A percentile compares a stretch with the other conserved stretches of the same genome.
phyloP scores from a whole-genome alignment of 768 basidiomycete species.

The Royoungia palumana region DNA sequence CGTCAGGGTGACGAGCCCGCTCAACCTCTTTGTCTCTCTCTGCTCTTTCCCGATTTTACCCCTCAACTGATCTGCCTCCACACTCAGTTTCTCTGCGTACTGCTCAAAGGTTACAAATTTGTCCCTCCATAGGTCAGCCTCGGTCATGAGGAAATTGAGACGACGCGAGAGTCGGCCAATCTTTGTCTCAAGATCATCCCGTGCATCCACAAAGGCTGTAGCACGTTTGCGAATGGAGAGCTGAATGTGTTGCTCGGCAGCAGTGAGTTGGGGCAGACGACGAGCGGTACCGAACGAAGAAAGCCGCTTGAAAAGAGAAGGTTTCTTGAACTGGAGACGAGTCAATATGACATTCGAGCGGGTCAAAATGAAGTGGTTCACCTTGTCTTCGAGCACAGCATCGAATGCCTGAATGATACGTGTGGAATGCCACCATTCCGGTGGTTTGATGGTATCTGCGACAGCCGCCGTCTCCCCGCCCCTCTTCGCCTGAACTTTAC shows the following conservation, averaged over 20 bases:
- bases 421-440: slow-evolving; percentile 93
- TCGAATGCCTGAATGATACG: slow-evolving; percentile 91
- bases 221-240: slow-evolving; percentile 88
- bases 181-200: slow-evolving; percentile 92
- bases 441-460: slow-evolving; percentile 86
- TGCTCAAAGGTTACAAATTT: slow-evolving; percentile 94
- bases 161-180: slow-evolving; percentile 82
- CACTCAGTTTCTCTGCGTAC: slow-evolving; percentile 87
- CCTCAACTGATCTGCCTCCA: slow-evolving; percentile 81
- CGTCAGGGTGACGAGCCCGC: slow-evolving; percentile 73
- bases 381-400: slow-evolving; percentile 80
- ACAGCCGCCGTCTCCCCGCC: slow-evolving; percentile 77
- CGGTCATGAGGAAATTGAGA: slow-evolving; percentile 89
- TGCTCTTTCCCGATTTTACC: slow-evolving; percentile 90
- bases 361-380: slow-evolving; percentile 25
- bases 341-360: slow-evolving; percentile 2
- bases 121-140: slow-evolving; percentile 86
- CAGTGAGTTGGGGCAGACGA: slow-evolving; percentile 67
- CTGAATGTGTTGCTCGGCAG: slow-evolving; percentile 83
- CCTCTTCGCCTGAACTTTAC: slow-evolving; percentile 84
- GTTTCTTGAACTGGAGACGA: slow-evolving; percentile 72
- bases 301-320: slow-evolving; percentile 81
- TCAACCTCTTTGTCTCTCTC: slow-evolving; percentile 80
- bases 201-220: slow-evolving; percentile 90
- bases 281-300: slow-evolving; percentile 70